These are phyloP conservation scores for Pseudognaphalium luteoalbum DNA, from an alignment of 129 eudicot species.

Conservation along the genomic window DNA sequence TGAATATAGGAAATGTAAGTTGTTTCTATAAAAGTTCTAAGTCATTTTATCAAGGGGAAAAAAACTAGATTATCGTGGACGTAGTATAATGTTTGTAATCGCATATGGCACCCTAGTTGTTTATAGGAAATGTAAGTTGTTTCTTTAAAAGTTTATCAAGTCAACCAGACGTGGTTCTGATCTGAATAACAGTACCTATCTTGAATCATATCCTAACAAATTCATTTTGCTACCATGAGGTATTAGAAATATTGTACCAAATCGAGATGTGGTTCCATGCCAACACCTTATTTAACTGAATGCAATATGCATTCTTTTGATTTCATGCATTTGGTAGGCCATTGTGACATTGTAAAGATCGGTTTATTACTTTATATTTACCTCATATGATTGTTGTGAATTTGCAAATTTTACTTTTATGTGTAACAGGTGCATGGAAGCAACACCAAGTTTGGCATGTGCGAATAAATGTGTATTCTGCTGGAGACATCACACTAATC, in stretches of 20 bases:
- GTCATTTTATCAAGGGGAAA: no score
- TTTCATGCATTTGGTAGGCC: background rate
- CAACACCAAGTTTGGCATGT: conserved; percentile 98
- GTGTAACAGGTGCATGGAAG: conserved; percentile 87
- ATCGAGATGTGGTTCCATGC: no score
- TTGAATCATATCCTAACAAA: background rate
- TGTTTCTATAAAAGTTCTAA: no score
- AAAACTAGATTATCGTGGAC: no score
- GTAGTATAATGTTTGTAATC: no score
- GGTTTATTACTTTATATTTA: background rate
- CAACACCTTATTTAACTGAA: background rate
- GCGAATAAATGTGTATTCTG: conserved; percentile 99
- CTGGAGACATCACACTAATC: conserved; percentile 99
- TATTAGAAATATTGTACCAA: background rate
- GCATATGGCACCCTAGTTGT: no score
- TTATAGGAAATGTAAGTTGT: no score
- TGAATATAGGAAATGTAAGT: no score
- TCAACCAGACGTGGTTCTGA: background rate
- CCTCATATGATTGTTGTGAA: background rate
- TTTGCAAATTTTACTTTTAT: background rate
- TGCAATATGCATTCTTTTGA: no score
- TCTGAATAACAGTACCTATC: background rate
- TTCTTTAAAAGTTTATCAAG: no score
- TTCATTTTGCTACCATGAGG: no score
- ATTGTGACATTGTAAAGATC: background rate